These are phyloP conservation scores for Anisodus tanguticus DNA, from an alignment of 257 asterid species.

Conservation along the genomic window DNA sequence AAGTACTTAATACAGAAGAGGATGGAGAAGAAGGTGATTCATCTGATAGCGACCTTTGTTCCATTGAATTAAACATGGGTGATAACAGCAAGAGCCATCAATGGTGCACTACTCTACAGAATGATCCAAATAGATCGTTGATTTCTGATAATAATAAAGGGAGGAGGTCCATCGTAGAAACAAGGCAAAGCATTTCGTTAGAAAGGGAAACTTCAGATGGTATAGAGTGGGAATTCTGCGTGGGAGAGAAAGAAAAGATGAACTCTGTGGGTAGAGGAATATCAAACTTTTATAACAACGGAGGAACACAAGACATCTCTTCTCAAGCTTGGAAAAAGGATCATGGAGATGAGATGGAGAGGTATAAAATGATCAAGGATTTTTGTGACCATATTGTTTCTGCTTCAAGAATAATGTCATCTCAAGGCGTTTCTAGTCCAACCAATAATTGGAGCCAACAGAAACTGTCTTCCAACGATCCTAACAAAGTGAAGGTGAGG, in stretches of 20 bases:
- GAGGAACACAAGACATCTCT: slow-evolving; percentile 53
- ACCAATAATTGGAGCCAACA: slow-evolving; percentile 38
- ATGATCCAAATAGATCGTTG: slow-evolving; percentile 44
- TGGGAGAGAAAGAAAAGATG: slow-evolving; percentile 37
- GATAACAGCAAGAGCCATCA: slow-evolving; percentile 54
- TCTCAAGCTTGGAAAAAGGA: slow-evolving; percentile 61
- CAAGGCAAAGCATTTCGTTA: slow-evolving; percentile 40
- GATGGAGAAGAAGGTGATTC: slow-evolving; percentile 40
- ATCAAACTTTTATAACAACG: slow-evolving; percentile 41
- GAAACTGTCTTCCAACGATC: slow-evolving; percentile 51
- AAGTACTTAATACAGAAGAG: slow-evolving; percentile 33
- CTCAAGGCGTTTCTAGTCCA: slow-evolving; percentile 54
- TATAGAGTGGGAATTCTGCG: slow-evolving; percentile 59
- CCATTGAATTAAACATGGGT: slow-evolving; percentile 59
- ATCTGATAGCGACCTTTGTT: slow-evolving; percentile 63
- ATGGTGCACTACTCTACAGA: slow-evolving; percentile 51
- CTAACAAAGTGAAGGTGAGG: slow-evolving; percentile 46
- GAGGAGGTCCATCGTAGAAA: slow-evolving; percentile 49
- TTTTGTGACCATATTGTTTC: slow-evolving; percentile 82
- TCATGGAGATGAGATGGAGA: slow-evolving; percentile 67
- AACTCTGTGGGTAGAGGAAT: not conserved
- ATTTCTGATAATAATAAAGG: slow-evolving; percentile 46
- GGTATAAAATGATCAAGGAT: slow-evolving; percentile 81
- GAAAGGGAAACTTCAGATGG: slow-evolving; percentile 53
- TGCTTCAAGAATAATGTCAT: slow-evolving; percentile 53